Evolutionary conservation across 768 basidiomycete species (phyloP).

Genomic region (Pisolithus marmoratus): DNA sequence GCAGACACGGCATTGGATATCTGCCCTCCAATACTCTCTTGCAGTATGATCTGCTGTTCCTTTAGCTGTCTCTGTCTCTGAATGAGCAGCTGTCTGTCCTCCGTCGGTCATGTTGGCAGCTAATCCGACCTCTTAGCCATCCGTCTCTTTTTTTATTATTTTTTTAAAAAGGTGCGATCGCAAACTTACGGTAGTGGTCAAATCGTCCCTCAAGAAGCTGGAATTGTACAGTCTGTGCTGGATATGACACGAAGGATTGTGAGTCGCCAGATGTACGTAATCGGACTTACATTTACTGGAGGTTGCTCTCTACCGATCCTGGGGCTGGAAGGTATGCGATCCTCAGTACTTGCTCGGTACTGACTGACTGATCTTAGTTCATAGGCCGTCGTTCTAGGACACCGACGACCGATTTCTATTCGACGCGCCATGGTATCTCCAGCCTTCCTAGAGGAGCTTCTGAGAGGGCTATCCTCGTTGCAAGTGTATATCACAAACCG

Average conservation of each 20-base stretch:
- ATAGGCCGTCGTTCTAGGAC: constrained; percentile 82
- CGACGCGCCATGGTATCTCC: constrained; percentile 87
- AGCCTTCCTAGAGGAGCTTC: constrained; percentile 82
- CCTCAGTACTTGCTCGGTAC: too few species aligned
- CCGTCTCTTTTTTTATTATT: too few species aligned
- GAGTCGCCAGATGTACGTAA: constrained; percentile 97
- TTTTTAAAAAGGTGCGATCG: constrained; percentile 48
- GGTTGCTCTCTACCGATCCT: constrained; percentile 89
- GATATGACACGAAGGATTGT: constrained; percentile 96
- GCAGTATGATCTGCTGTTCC: constrained; percentile 75
- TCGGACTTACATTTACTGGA: constrained; percentile 97
- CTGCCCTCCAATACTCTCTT: constrained; percentile 61
- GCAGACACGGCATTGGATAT: constrained; percentile 39
- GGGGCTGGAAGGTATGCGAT: constrained; percentile 74
- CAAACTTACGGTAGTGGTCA: constrained; percentile 92
- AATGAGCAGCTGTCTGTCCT: constrained; percentile 48
- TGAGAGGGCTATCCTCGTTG: constrained; percentile 86
- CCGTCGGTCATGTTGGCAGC: too few species aligned
- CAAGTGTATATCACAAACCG: constrained; percentile 97
- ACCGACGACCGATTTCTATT: constrained; percentile 89
- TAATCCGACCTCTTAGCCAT: neutral
- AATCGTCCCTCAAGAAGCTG: constrained; percentile 95
- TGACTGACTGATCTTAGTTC: constrained; percentile 1
- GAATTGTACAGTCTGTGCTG: constrained; percentile 84
- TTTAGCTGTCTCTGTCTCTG: constrained; percentile 88